Conservation (phyloP, 306 rosid species). For the Rosa multiflora region DNA sequence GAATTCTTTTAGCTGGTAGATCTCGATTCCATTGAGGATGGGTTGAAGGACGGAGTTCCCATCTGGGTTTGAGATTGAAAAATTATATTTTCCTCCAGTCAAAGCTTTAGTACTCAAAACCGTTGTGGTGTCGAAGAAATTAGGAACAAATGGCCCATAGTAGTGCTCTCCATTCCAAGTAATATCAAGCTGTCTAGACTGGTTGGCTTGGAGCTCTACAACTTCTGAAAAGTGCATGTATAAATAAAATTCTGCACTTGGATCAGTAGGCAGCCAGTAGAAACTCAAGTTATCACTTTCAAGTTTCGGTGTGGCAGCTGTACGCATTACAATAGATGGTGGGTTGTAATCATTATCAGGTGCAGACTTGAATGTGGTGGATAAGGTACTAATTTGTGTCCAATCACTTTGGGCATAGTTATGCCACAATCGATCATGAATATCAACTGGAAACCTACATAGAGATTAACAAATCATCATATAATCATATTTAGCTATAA, state of each 20-base stretch:
- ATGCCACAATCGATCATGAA: conserved; percentile 49
- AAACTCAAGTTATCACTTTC: conserved; percentile 10
- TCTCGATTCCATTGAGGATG: no score
- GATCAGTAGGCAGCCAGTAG: background rate
- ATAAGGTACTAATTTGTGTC: background rate
- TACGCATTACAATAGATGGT: conserved; percentile 35
- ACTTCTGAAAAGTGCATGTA: conserved; percentile 27
- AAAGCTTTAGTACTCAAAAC: no score
- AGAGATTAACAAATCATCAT: no score
- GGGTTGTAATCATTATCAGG: background rate
- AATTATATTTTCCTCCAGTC: no score
- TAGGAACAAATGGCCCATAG: background rate
- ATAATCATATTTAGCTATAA: background rate
- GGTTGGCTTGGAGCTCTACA: conserved; percentile 4
- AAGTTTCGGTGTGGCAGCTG: conserved; percentile 17
- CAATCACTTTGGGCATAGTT: no score
- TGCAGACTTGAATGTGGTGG: background rate
- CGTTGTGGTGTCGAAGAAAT: no score
- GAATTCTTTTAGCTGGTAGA: no score
- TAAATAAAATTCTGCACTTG: background rate
- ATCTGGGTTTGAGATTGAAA: no score
- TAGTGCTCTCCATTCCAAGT: conserved; percentile 8
- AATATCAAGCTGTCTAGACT: background rate
- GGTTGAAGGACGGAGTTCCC: no score
- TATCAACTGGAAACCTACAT: conserved; percentile 36